Evolutionary conservation across 257 asterid species (phyloP), one percentile per base, ranked within the genome.

Genomic region (Fraxinus pennsylvanica): DNA sequence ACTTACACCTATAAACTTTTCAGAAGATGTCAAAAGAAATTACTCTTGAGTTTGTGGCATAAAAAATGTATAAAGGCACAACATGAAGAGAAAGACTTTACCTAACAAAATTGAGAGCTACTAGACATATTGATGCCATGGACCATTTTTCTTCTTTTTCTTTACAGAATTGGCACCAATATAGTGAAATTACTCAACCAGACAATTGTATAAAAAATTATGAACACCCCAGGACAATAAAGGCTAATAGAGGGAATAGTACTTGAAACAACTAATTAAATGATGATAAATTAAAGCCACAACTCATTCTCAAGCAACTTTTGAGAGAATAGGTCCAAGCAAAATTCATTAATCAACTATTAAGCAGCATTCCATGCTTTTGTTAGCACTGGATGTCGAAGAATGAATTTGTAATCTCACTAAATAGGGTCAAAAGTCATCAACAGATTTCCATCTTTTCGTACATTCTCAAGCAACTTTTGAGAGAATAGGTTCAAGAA

Each of bases 361-460:
- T 3, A 1, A 19, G 65, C 27, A 52, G 25, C 63, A 52, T 14
- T 52, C 63, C 63, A 52, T 57, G 9, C 66, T 57, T 17, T 57
- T 19, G 8, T 57, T 3, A n/a, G 29, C 66, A 57, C 27, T 0
- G 32, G 35, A 22, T 22, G 69, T 27, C 19, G 17, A 25, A 8
- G 52, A 68, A 71, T 38, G 47, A 67, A 76, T 72, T 80, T 61
- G 61, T 9, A 39, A 43, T 27, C 29, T 61, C 69, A 63, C 17
- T 25, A 63, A 27, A 25, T 25, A 63, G 36, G 5, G 33, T 27
- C 5, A 63, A 63, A 22, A 9, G 8, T 6, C 10, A 63, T 63
- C 12, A 63, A 63, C 36, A 63, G 7, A 25, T 63, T 63, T 27
- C 36, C 35, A 63, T 63, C 19, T 63, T 63, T 10, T 63, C 19